These are phyloP conservation scores for Sphagnum fallax DNA, from an alignment of 228 moss, liverwort and hornwort genomes.

Conservation along the genomic window DNA sequence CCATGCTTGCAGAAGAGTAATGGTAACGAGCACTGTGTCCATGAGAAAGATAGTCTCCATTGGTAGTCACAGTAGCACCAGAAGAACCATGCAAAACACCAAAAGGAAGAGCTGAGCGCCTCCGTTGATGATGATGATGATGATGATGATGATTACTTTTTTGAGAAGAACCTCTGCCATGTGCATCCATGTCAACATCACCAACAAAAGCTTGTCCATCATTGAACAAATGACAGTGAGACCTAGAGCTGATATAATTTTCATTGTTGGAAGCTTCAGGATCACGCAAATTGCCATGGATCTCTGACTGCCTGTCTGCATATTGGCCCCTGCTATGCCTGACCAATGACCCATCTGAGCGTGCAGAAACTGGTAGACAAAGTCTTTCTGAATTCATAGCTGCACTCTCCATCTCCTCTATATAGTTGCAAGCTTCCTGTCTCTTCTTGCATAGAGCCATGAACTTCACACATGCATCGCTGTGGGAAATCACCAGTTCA, in stretches of 20 bases:
- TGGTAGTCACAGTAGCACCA: not conserved
- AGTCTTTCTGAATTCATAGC: slow-evolving; percentile 45
- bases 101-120: no score
- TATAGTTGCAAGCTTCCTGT: slow-evolving; percentile 58
- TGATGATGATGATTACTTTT: no score
- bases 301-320: slow-evolving; percentile 45
- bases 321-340: slow-evolving; percentile 31
- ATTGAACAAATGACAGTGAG: slow-evolving; percentile 9
- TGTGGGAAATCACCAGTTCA: slow-evolving; percentile 1
- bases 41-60: slow-evolving; percentile 1
- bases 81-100: not conserved
- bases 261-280: slow-evolving; percentile 27
- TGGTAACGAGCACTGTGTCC: not conserved
- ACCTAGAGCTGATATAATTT: not conserved
- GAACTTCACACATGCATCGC: slow-evolving; percentile 59
- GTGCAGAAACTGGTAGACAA: slow-evolving; percentile 15
- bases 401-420: slow-evolving; percentile 59
- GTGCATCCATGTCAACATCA: slow-evolving; percentile 10
- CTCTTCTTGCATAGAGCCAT: slow-evolving; percentile 58
- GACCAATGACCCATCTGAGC: slow-evolving; percentile 15
- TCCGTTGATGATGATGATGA: no score
- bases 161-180: not conserved
- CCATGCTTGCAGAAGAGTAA: not conserved
- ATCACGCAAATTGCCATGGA: slow-evolving; percentile 23
- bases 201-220: slow-evolving; percentile 11